phyloP scores from a whole-genome alignment of 164 flowering plant genomes.

The Vitis rupestris region DNA sequence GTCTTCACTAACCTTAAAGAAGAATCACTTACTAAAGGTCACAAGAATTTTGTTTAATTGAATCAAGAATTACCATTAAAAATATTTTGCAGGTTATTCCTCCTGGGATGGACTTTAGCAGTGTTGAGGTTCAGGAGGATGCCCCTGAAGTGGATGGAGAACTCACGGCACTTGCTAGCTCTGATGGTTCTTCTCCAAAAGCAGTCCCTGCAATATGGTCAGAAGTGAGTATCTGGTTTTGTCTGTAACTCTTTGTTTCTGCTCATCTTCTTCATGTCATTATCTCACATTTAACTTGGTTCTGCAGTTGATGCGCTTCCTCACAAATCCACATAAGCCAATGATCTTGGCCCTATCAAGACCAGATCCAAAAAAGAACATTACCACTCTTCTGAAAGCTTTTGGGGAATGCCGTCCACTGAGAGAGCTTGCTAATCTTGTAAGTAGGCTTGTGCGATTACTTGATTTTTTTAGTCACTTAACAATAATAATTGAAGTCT shows the following conservation, averaged over 20 bases:
- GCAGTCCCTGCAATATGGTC: conserved; percentile 84
- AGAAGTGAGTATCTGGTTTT: conserved; percentile 51
- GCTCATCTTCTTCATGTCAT: neutral
- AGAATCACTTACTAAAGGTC: no score
- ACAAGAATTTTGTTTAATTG: no score
- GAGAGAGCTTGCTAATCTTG: conserved; percentile 94
- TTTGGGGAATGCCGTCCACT: conserved; percentile 90
- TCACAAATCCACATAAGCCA: conserved; percentile 95
- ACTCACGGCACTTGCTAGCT: conserved; percentile 42
- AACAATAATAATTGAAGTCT: neutral
- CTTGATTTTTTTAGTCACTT: neutral
- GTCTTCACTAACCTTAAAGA: no score
- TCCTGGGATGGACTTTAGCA: conserved; percentile 98
- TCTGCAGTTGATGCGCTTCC: conserved; percentile 81
- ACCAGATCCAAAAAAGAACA: conserved; percentile 93
- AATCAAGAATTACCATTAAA: no score
- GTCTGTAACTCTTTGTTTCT: neutral
- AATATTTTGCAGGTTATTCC: conserved; percentile 71
- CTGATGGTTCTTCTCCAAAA: conserved; percentile 75
- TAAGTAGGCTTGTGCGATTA: conserved; percentile 28
- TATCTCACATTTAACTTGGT: neutral
- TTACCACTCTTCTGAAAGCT: conserved; percentile 89
- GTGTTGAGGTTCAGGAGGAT: conserved; percentile 71
- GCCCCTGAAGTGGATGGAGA: conserved; percentile 75
- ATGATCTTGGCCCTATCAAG: conserved; percentile 91